Percentiles rank a stretch among this genome's conserved stretches.
phyloP scores from a whole-genome alignment of 495 filamentous ascomycete genomes.

The Hypoxylon fragiforme region DNA sequence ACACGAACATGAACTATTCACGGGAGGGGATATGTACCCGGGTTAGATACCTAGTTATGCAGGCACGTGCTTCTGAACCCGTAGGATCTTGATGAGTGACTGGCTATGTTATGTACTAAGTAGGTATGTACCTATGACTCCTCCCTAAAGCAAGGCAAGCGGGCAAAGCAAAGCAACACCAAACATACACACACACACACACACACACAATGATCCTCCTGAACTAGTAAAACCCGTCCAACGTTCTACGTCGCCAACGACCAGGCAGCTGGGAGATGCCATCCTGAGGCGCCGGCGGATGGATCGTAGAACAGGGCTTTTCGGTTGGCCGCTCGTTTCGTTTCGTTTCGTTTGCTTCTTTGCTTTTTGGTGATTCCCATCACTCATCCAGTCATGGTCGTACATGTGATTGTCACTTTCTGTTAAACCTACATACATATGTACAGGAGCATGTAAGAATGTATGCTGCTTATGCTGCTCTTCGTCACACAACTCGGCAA shows the following conservation, averaged over 20 bases:
- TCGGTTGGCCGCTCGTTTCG: not conserved
- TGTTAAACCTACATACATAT: too few species aligned
- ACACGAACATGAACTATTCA: too few species aligned
- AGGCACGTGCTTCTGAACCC: too few species aligned
- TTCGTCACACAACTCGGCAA: not conserved
- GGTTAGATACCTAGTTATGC: too few species aligned
- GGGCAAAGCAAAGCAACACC: too few species aligned
- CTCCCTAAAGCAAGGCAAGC: too few species aligned
- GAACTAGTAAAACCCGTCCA: not conserved
- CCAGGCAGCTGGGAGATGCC: conserved; percentile 18
- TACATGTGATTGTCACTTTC: not conserved
- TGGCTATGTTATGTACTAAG: too few species aligned
- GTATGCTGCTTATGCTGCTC: not conserved
- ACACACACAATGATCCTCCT: not conserved
- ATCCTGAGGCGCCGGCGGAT: not conserved
- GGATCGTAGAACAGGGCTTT: not conserved
- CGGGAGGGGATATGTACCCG: too few species aligned
- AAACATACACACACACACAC: too few species aligned
- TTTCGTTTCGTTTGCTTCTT: not conserved
- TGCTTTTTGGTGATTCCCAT: not conserved
- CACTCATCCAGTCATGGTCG: not conserved
- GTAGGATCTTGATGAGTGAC: too few species aligned
- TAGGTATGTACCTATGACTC: too few species aligned
- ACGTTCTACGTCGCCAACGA: conserved; percentile 15
- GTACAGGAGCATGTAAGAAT: too few species aligned